Base-by-base conservation (phyloP, 768 basidiomycete genomes). In the Podaxis carcinomalis region DNA sequence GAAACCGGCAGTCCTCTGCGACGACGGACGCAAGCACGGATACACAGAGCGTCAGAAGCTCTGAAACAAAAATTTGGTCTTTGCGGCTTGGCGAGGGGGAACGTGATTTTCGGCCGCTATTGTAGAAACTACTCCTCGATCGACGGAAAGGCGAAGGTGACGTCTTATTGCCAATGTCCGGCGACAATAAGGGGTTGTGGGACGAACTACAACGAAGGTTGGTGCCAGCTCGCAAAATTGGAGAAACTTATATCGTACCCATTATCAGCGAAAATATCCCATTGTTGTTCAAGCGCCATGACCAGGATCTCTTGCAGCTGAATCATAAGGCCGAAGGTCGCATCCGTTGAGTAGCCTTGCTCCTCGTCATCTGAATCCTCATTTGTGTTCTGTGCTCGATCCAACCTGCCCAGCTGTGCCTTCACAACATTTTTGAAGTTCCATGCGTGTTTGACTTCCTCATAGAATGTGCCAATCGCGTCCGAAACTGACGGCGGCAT, bases 1-100 rank as follows among this genome's bases (percentile, higher is more conserved):
- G 80, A 71, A 83, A 90, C 1, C 90, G 84, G 67, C 89, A 89
- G 67, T 93, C 92, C 60, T 89, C 86, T 4, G 76, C 72, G 16
- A 92, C 76, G 21, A 93, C 74, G 1, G 85, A 90, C n/a, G 78
- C 78, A 36, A 88, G 78, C 37, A 85, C 72, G 27, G 78, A 80
- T 11, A 88, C 80, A 68, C 87, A 89, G 57, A 82, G 75, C 1
- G 81, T 76, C 36, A 89, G 75, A 14, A 89, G 74, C 56, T 84
- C 80, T 5, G 86, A 79, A 19, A 80, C 75, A 51, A 75, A 74
- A 27, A 71, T 59, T 65, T 60, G 70, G 47, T 47, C 68, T 56
- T 63, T 66, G 56, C 64, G 67, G 14, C 63, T 67, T 7, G 80
- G 80, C 1, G 85, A 86, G 11, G 77, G 73, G n/a, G 85, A 87